Evolutionary conservation across 257 asterid species (phyloP), one percentile per base, ranked within the genome.

Genomic region (Solanum sitiens): DNA sequence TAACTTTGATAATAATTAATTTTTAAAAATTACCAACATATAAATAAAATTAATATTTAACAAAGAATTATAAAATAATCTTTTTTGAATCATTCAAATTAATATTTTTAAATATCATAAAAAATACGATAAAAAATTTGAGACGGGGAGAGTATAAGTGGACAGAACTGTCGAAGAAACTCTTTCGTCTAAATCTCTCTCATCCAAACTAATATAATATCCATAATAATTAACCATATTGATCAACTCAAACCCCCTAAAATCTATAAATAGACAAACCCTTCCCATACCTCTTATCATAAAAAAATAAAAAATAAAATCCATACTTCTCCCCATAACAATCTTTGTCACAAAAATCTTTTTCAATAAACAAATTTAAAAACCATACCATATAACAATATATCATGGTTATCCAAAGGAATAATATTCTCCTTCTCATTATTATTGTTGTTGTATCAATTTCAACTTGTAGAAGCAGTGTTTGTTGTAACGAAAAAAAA

Each of bases 131-230:
- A 68, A 27, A 25, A 27, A 12, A 27, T 6, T 67, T 27, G 4
- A 67, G 21, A 27, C 37, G 4, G 32, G 0, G 15, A 63, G 1
- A 63, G n/a, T 1, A 63, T 15, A 77, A 4, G 39, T 14, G 21
- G 8, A 8, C 63, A n/a, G n/a, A 40, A 76, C 3, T 40, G 35
- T 77, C 3, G 11, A 59, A 45, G 61, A 47, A 6, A 88, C 47
- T 44, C 21, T 90, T 86, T 59, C 91, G 89, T 88, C 77, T 75
- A 13, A 88, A 59, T 44, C 47, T 87, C 83, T 72, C 85, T 42
- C 88, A 88, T 83, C 70, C n/a, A 30, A 56, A 10, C 42, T 89
- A 89, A 88, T 37, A 13, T 13, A 42, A 40, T 87, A 80, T 86
- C 87, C 70, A 56, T 11, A 5, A 5, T 6, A 37, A 37, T 37